Conservation (phyloP, 257 asterid genomes). For the Fraxinus quadrangulata region DNA sequence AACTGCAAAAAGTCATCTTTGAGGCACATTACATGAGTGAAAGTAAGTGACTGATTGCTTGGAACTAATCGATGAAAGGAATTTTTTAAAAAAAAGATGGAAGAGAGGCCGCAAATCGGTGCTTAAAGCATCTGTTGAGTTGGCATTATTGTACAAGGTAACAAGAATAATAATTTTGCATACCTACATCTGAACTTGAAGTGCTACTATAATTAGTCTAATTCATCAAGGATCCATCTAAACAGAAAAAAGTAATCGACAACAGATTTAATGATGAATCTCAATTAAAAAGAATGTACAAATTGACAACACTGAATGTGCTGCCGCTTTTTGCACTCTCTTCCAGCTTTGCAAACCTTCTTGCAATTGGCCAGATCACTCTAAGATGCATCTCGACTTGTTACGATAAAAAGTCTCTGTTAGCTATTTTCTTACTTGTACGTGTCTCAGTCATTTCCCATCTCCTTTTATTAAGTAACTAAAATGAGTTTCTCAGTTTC, state of each 20-base stretch:
- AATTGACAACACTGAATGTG: not conserved
- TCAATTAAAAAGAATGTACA: not conserved
- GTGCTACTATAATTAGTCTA: not conserved
- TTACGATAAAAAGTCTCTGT: not conserved
- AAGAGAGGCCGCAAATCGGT: not conserved
- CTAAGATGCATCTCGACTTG: not conserved
- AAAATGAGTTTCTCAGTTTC: not conserved
- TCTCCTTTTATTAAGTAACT: not conserved
- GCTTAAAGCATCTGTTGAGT: not conserved
- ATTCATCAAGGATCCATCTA: not conserved
- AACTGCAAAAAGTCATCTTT: not conserved
- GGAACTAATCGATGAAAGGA: not conserved
- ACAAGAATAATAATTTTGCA: not conserved
- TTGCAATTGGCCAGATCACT: not conserved
- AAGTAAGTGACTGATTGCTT: not conserved
- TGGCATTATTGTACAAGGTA: not conserved
- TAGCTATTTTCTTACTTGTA: not conserved
- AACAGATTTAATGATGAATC: not conserved
- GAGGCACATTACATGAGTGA: not conserved
- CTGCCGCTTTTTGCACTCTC: not conserved
- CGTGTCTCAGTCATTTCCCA: not conserved
- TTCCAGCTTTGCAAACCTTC: not conserved
- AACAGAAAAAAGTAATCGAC: not conserved
- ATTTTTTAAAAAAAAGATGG: not conserved
- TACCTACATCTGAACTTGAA: not conserved